Percentiles rank a stretch among this genome's conserved stretches.
Conservation (phyloP, 78 protist species). For the Bigelowiella natans region DNA sequence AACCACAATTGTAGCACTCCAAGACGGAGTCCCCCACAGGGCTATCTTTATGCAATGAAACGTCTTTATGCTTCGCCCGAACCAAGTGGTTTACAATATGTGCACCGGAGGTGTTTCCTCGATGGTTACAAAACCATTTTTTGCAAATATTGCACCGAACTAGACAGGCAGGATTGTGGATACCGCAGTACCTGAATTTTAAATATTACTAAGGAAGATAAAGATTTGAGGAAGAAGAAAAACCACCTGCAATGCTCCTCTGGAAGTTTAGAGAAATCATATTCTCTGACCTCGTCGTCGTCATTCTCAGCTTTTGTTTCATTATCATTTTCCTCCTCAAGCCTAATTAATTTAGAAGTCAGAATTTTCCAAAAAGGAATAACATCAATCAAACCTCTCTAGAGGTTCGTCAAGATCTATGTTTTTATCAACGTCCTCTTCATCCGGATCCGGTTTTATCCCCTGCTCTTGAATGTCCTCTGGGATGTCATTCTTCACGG, state of each 20-base stretch:
- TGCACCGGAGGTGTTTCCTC: slow-evolving; percentile 21
- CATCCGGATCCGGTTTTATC: no score
- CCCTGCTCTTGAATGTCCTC: neutral
- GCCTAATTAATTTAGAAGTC: no score
- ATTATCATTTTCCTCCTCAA: no score
- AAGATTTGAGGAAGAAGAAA: no score
- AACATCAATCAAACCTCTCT: no score
- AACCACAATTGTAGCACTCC: slow-evolving; percentile 95
- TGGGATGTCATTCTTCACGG: neutral
- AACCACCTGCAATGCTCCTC: neutral
- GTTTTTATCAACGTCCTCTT: no score
- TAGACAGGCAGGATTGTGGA: neutral
- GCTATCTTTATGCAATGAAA: slow-evolving; percentile 59
- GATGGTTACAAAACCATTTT: slow-evolving; percentile 44
- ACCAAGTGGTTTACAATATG: slow-evolving; percentile 35
- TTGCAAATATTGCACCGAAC: slow-evolving; percentile 38
- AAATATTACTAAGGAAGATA: no score
- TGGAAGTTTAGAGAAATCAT: neutral
- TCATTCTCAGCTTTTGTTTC: neutral
- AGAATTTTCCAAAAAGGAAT: no score
- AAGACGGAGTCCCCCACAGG: slow-evolving; percentile 56
- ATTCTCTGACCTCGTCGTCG: neutral
- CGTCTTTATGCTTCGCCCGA: slow-evolving; percentile 20
- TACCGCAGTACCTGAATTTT: neutral
- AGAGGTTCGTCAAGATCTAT: neutral